Base-by-base conservation (phyloP, 2,329 filamentous ascomycete species). In the Chaetomium sp. region DNA sequence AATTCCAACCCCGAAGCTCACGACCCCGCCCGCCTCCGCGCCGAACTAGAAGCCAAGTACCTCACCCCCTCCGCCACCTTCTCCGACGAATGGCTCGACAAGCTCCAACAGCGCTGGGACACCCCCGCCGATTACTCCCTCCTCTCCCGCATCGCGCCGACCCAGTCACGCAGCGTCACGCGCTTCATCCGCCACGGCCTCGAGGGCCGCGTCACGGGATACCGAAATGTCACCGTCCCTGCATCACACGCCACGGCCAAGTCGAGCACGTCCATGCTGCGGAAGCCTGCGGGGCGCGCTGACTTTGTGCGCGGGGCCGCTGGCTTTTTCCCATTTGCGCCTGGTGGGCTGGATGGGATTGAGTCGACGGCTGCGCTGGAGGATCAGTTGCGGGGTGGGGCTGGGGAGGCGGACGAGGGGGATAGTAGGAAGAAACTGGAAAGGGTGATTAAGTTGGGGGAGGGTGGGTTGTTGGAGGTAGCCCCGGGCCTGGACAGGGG, bases 271-370 rank as follows among this genome's bases (percentile, higher is more conserved):
- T 96, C 91, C 5, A 77, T 96, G 42, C 76, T 88, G 12, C 82
- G 94, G 46, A 95, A 95, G 67, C 92, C 92, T 3, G 92, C 89
- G 11, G 86, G 84, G 55, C 82, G 89, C 59, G 89, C 89, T 35
- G 91, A 97, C 49, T 96, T 97, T 70, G 91, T 97, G 10, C 82
- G 92, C 59, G 94, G 94, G 11, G 91, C 88, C 38, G 90, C 91
- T 6, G 92, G 92, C 0, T 96, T 95, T 74, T 95, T 96, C 57
- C 92, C 92, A 0, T 96, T 97, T 72, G 87, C 91, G 0, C 92
- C 92, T 0, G 91, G 91, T 54, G 94, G 94, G 1, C 72, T 97
- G 11, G 91, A 96, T 58, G 84, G 85, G 1, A 87, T 96, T 27
- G 89, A 95, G 69, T 88, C 89, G 2, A 86, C 91, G 8, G 90